Base-by-base conservation (phyloP, 768 basidiomycete species). In the Amanita polypyramis region DNA sequence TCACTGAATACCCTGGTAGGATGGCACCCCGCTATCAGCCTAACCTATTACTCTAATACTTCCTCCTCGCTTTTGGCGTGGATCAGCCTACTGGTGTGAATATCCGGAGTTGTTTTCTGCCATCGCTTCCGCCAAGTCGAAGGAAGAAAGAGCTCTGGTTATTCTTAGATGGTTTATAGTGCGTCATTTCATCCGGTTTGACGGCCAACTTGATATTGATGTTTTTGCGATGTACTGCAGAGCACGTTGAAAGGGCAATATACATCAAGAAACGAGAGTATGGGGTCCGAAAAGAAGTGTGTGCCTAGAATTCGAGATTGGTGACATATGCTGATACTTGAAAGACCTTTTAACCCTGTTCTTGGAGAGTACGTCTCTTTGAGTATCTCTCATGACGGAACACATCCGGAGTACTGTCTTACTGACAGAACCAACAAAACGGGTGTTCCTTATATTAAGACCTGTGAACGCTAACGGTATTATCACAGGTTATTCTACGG, bases 121-220 rank as follows among this genome's bases (percentile, higher is more conserved):
- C 17, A 97, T 97, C 60, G 79, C 83, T 15, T 80, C 83, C 55
- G 90, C 82, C 4, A 73, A 70, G 60, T 78, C 76, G 10, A 76
- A 80, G 25, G 83, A 93, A 62, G 79, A 81, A 2, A 73, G 93
- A 43, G 74, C 81, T 2, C 69, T 88, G 44, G 77, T 81, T 5
- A 90, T 97, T n/a, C 73, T 97, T 38, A 79, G 76, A 57, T 99
- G 95, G 95, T 99, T 98, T 67, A 87, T 99, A 58, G 84, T 88
- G 55, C 56, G 82, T 25, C 32, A n/a, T 43, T 15, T 21, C 20
- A 25, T 36, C 21, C 7, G 11, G 10, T 14, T 15, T 15, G 45
- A 27, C 40, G 10, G 30, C 35, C 5, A 37, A 38, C 11, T 8
- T 10, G 9, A 20, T n/a, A 6, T 21, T 23, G 9, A 34, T 15